Evolutionary conservation across 495 filamentous ascomycete genomes (phyloP).

Genomic region (Oleoguttula mirabilis): DNA sequence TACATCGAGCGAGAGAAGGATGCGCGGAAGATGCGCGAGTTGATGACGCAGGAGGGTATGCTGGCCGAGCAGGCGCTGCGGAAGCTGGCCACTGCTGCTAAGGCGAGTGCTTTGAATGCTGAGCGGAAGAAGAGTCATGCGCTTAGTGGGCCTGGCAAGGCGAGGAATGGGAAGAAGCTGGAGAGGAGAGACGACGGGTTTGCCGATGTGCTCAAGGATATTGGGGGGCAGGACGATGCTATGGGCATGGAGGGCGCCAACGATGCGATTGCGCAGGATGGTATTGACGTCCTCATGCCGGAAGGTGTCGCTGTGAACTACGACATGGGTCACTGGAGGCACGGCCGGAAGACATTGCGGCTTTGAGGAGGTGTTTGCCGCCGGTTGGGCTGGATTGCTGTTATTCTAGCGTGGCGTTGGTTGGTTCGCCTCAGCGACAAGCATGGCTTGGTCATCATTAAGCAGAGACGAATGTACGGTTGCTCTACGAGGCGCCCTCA

Average conservation of each 20-base stretch:
- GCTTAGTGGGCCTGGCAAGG: slow-evolving; percentile 11
- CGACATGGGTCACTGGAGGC: slow-evolving; percentile 27
- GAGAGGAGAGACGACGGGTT: slow-evolving; percentile 22
- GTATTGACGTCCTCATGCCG: slow-evolving; percentile 8
- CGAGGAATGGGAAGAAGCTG: slow-evolving; percentile 8
- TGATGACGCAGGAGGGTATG: slow-evolving; percentile 58
- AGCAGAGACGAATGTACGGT: too few relatives aligned
- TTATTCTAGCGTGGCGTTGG: too few relatives aligned
- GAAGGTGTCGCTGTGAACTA: slow-evolving; percentile 28
- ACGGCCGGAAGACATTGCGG: too few relatives aligned
- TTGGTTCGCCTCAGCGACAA: too few relatives aligned
- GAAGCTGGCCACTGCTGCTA: slow-evolving; percentile 43
- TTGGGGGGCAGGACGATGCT: slow-evolving; percentile 3
- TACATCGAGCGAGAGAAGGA: slow-evolving; percentile 55
- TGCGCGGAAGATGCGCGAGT: slow-evolving; percentile 58
- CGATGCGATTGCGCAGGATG: slow-evolving; percentile 12
- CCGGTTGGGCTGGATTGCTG: too few relatives aligned
- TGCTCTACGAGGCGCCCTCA: too few relatives aligned
- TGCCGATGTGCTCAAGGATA: slow-evolving; percentile 26
- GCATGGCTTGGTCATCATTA: too few relatives aligned
- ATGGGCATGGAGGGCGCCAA: slow-evolving; percentile 13
- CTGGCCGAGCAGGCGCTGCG: slow-evolving; percentile 63
- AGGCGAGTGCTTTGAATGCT: slow-evolving; percentile 25
- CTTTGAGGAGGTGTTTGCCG: too few relatives aligned
- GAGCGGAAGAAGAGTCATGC: slow-evolving; percentile 15